phyloP scores from a whole-genome alignment of 352 stramenopile species.

The Globisporangium irregulare region DNA sequence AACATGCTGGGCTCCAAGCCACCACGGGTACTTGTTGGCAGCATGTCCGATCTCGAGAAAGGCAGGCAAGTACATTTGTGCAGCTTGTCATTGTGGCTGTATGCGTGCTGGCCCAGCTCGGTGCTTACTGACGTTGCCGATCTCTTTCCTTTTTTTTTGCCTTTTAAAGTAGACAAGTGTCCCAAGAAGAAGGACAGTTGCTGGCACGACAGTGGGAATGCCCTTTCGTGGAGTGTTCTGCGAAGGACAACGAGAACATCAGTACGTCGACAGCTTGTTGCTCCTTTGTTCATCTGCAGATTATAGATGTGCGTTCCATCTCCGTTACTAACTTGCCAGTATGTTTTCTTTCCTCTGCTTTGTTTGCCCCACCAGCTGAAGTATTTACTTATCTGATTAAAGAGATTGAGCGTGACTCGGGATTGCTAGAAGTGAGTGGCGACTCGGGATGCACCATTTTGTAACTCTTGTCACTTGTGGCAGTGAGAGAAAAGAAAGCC shows the following conservation, averaged over 20 bases:
- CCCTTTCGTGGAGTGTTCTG: conserved; percentile 95
- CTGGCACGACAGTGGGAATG: conserved; percentile 90
- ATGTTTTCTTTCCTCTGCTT: conserved; percentile 9
- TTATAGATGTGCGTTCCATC: background rate
- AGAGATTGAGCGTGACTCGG: conserved; percentile 87
- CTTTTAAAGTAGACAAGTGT: conserved; percentile 58
- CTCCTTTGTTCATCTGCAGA: conserved; percentile 6
- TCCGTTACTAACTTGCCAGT: conserved; percentile 11
- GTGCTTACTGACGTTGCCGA: conserved; percentile 4
- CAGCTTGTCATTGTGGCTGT: background rate
- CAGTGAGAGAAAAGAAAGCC: background rate
- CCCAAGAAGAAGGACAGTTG: conserved; percentile 79
- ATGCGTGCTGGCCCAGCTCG: background rate
- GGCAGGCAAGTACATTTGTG: conserved; percentile 62
- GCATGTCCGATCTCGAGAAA: conserved; percentile 93
- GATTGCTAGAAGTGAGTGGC: conserved; percentile 78
- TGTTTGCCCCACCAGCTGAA: conserved; percentile 45
- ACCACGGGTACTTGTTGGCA: conserved; percentile 93
- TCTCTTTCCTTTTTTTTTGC: background rate
- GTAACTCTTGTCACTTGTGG: conserved; percentile 30
- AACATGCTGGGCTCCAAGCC: conserved; percentile 93
- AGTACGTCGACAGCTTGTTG: conserved; percentile 42
- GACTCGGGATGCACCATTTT: conserved; percentile 77
- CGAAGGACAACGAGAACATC: conserved; percentile 90
- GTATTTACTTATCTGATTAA: conserved; percentile 91